Conservation (phyloP, 306 rosid species). For the Lathyrus sativus region DNA sequence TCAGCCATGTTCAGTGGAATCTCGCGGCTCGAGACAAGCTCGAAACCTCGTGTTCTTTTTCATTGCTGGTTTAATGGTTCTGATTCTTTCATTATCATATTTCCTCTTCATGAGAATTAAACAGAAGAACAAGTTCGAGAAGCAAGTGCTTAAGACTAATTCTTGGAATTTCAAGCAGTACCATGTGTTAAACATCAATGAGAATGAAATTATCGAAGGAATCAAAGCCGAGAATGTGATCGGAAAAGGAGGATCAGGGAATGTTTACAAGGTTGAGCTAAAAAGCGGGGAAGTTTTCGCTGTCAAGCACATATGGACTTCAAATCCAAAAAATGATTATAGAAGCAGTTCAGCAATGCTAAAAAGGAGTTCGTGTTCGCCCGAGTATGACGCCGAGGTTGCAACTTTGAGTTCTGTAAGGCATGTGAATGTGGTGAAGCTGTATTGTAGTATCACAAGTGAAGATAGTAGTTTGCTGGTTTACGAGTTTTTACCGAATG, state of each 20-base stretch:
- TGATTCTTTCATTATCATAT: conserved; percentile 44
- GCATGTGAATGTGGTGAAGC: conserved; percentile 91
- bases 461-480: conserved; percentile 85
- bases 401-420: conserved; percentile 81
- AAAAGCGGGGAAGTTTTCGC: conserved; percentile 64
- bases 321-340: conserved; percentile 41
- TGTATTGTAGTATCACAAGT: conserved; percentile 84
- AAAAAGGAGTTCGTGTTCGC: conserved; percentile 43
- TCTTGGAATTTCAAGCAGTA: conserved; percentile 80
- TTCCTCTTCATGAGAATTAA: conserved; percentile 53
- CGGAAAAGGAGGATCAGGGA: conserved; percentile 92
- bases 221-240: conserved; percentile 65
- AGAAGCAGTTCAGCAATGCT: conserved; percentile 67
- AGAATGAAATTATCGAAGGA: conserved; percentile 63
- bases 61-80: conserved; percentile 49
- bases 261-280: conserved; percentile 68
- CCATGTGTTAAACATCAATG: conserved; percentile 63
- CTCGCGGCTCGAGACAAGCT: conserved; percentile 32
- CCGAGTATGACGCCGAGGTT: conserved; percentile 81
- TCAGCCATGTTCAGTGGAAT: conserved; percentile 50
- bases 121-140: conserved; percentile 41
- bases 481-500: conserved; percentile 86
- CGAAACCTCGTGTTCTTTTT: conserved; percentile 50
- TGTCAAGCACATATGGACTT: conserved; percentile 79
- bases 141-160: conserved; percentile 41